These are phyloP conservation scores for Aspergillus indologenus DNA, from an alignment of 495 filamentous ascomycete species.

Conservation along the genomic window DNA sequence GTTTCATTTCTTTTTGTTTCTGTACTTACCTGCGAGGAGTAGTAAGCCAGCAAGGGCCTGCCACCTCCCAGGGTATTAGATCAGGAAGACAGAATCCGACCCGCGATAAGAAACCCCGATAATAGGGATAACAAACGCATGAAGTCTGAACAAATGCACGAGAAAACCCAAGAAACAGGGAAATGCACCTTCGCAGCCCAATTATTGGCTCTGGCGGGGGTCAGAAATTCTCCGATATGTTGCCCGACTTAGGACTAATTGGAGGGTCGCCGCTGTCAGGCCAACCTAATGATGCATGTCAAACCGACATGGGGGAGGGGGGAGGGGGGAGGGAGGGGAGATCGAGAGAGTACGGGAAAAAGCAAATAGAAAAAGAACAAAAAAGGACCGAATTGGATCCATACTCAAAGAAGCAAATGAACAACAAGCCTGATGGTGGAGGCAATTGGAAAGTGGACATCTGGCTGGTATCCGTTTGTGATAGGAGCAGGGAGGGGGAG, in stretches of 20 bases:
- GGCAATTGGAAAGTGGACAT: not conserved
- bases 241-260: slow-evolving; percentile 5
- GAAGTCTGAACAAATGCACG: too few species aligned
- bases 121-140: not conserved
- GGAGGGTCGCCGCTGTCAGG: slow-evolving; percentile 12
- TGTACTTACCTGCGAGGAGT: not conserved
- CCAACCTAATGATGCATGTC: slow-evolving; percentile 8
- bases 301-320: not conserved
- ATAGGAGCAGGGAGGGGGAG: not conserved
- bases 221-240: slow-evolving; percentile 19
- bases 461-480: not conserved
- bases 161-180: not conserved
- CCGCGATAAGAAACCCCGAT: not conserved
- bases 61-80: slow-evolving; percentile 7
- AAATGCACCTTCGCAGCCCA: not conserved
- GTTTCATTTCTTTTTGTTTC: slow-evolving; percentile 3
- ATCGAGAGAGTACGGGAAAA: not conserved
- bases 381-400: not conserved
- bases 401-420: not conserved
- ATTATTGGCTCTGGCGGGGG: slow-evolving; percentile 8
- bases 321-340: too few species aligned
- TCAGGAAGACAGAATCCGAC: not conserved
- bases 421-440: not conserved
- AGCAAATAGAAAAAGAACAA: not conserved
- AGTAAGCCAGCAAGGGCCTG: not conserved